Conservation (phyloP, 768 basidiomycete species). For the Cystobasidium tubakii region DNA sequence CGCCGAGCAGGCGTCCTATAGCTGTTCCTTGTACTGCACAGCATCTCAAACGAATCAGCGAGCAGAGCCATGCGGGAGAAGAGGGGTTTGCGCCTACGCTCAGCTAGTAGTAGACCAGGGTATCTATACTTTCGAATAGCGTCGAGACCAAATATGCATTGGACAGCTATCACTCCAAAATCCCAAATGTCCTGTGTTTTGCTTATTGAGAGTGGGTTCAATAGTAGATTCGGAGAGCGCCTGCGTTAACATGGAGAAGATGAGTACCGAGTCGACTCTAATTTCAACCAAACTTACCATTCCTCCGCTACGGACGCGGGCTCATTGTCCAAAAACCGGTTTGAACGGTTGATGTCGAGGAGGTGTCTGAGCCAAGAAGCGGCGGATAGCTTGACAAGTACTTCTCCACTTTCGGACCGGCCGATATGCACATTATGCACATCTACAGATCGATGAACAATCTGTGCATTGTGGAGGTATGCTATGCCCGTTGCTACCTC, state of each 20-base stretch:
- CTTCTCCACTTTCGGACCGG: background rate
- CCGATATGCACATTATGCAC: conserved; percentile 20
- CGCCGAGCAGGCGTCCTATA: background rate
- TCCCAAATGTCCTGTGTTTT: conserved; percentile 43
- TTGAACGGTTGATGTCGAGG: conserved; percentile 39
- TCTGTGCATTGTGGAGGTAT: conserved; percentile 7
- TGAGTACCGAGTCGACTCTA: background rate
- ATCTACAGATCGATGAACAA: conserved; percentile 3
- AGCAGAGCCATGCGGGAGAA: background rate
- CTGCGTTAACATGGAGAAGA: background rate
- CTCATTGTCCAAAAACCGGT: background rate
- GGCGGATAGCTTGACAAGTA: conserved; percentile 19
- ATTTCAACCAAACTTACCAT: conserved; percentile 17
- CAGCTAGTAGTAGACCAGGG: conserved; percentile 39
- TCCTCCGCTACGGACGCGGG: background rate
- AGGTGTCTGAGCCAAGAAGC: conserved; percentile 20
- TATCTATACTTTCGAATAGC: conserved; percentile 29
- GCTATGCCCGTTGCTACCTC: conserved; percentile 3
- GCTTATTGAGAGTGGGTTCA: conserved; percentile 43
- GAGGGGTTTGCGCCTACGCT: conserved; percentile 3
- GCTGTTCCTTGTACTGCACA: background rate
- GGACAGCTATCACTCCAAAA: conserved; percentile 41
- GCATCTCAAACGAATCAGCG: background rate
- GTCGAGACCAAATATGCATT: conserved; percentile 36
- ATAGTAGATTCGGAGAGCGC: conserved; percentile 40